phyloP scores from a whole-genome alignment of 1,284 basidiomycete genomes.

The Schizophyllum commune region DNA sequence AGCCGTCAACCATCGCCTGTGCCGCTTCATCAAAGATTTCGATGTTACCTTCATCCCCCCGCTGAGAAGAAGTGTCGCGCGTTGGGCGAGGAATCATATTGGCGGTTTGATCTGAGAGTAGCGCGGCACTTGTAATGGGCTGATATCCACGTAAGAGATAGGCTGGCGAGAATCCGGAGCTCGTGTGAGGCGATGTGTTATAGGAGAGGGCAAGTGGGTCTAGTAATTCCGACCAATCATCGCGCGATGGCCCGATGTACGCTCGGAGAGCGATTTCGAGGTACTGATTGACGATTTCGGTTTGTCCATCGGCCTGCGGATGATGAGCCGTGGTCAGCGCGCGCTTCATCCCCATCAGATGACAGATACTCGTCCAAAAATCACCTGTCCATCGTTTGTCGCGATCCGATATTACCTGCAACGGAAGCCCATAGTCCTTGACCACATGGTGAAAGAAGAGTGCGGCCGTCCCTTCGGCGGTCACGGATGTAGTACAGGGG shows the following conservation, averaged over 20 bases:
- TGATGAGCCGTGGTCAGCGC: constrained; percentile 23
- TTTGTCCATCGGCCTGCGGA: constrained; percentile 25
- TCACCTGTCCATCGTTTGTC: constrained; percentile 17
- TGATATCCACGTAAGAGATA: constrained; percentile 18
- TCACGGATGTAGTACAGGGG: constrained; percentile 18
- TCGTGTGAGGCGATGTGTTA: constrained; percentile 17
- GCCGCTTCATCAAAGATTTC: constrained; percentile 8
- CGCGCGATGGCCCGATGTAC: constrained; percentile 12
- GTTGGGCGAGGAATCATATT: background rate
- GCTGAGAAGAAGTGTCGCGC: background rate
- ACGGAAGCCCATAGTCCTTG: constrained; percentile 16
- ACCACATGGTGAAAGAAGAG: constrained; percentile 19
- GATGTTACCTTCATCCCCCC: background rate
- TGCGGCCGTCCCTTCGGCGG: constrained; percentile 11
- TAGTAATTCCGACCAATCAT: constrained; percentile 13
- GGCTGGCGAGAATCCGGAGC: constrained; percentile 15
- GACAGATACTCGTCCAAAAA: constrained; percentile 16
- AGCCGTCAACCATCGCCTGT: constrained; percentile 13
- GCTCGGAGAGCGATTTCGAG: constrained; percentile 21
- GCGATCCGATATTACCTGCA: constrained; percentile 19
- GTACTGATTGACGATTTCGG: constrained; percentile 24
- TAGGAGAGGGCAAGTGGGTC: constrained; percentile 14
- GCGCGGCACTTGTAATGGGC: constrained; percentile 12
- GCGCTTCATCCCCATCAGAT: constrained; percentile 16
- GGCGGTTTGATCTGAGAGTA: background rate